Conservation (phyloP, 495 filamentous ascomycete species). For the Jackrogersella multiformis region DNA sequence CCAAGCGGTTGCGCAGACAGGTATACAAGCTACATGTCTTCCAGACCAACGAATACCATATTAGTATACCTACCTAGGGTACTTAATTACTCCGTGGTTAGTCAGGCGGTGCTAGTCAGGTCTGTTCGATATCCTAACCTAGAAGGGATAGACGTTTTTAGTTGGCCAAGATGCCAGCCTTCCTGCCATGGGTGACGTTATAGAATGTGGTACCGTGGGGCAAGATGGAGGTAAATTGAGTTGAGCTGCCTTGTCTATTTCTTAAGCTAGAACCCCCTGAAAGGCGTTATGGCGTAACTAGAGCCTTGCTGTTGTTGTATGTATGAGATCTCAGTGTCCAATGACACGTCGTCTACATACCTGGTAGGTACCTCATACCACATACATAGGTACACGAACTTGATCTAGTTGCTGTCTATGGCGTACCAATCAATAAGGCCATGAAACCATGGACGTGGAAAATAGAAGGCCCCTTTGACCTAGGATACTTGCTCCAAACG, state of each 20-base stretch:
- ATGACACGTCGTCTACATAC: too few relatives aligned
- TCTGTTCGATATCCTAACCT: not conserved
- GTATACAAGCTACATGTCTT: not conserved
- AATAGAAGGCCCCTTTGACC: too few relatives aligned
- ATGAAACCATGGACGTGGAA: too few relatives aligned
- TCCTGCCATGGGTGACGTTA: not conserved
- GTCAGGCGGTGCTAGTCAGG: not conserved
- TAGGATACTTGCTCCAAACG: too few relatives aligned
- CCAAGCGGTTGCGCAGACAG: conserved; percentile 5
- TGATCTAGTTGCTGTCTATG: too few relatives aligned
- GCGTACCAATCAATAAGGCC: too few relatives aligned
- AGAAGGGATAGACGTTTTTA: not conserved
- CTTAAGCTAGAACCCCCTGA: not conserved
- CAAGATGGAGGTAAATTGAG: not conserved
- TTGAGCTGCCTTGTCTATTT: not conserved
- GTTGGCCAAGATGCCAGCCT: not conserved
- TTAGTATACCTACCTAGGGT: too few relatives aligned
- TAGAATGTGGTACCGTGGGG: not conserved
- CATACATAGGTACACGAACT: too few relatives aligned
- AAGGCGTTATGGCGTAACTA: not conserved
- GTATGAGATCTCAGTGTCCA: too few relatives aligned
- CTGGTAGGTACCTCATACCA: too few relatives aligned
- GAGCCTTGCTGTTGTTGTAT: not conserved
- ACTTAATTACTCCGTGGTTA: not conserved
- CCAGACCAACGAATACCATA: too few relatives aligned